phyloP scores from a whole-genome alignment of 2,329 filamentous ascomycete species.

The Colletotrichum liaoningense region DNA sequence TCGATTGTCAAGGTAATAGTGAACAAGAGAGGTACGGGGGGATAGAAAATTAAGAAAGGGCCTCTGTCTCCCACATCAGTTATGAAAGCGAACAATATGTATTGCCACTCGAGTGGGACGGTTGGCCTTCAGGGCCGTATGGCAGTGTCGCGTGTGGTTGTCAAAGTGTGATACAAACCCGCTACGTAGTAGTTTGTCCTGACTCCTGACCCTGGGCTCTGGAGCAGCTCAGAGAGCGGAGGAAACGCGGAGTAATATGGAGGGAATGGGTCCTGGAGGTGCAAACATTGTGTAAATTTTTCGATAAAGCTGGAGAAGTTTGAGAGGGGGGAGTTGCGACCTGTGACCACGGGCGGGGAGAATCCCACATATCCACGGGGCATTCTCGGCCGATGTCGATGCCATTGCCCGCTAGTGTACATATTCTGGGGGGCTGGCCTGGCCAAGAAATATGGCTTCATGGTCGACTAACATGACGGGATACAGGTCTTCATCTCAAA shows the following conservation, averaged over 20 bases:
- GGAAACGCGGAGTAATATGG: slow-evolving; percentile 20
- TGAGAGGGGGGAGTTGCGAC: not conserved
- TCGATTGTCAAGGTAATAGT: too few relatives aligned
- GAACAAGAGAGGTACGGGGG: too few relatives aligned
- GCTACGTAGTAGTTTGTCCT: too few relatives aligned
- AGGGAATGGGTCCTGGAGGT: not conserved
- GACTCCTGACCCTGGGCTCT: too few relatives aligned
- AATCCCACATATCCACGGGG: not conserved
- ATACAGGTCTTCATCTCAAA: too few relatives aligned
- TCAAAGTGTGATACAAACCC: too few relatives aligned
- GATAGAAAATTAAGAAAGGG: too few relatives aligned
- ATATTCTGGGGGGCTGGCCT: not conserved
- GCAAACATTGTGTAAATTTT: not conserved
- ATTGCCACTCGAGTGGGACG: too few relatives aligned
- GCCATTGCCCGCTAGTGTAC: not conserved
- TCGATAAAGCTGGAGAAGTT: not conserved
- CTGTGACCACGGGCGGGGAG: not conserved
- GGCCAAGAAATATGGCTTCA: not conserved
- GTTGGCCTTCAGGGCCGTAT: too few relatives aligned
- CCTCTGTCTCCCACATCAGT: too few relatives aligned
- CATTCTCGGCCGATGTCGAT: not conserved
- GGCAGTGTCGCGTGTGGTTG: too few relatives aligned
- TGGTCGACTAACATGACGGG: not conserved
- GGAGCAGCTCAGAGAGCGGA: not conserved
- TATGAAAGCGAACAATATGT: too few relatives aligned